These are phyloP conservation scores for Kluyveromyces nonfermentans DNA, from an alignment of 805 yeast species.

Conservation along the genomic window DNA sequence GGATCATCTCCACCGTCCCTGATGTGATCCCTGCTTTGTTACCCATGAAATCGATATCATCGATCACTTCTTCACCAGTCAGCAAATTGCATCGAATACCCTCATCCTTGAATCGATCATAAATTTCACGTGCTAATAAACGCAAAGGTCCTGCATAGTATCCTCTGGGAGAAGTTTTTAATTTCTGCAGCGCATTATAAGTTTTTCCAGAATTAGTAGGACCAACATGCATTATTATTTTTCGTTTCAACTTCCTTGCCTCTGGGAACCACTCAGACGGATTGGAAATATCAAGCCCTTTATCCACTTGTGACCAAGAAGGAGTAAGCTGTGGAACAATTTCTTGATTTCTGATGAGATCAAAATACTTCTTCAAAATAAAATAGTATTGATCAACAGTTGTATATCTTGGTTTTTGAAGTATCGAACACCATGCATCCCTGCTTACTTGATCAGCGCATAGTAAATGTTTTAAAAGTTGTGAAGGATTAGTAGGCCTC, in stretches of 20 bases:
- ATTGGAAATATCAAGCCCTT: conserved; percentile 37
- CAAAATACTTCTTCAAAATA: conserved; percentile 12
- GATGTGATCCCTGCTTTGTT: conserved; percentile 66
- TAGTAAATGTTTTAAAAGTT: conserved; percentile 11
- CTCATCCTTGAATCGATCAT: conserved; percentile 62
- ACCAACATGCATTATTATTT: conserved; percentile 87
- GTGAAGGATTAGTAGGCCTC: conserved; percentile 11
- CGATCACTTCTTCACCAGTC: conserved; percentile 92
- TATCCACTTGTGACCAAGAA: conserved; percentile 7
- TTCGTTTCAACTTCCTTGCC: conserved; percentile 71
- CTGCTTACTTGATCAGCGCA: conserved; percentile 6
- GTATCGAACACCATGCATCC: conserved; percentile 7
- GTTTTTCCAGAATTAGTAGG: conserved; percentile 98
- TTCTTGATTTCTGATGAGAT: conserved; percentile 18
- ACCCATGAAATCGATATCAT: conserved; percentile 60
- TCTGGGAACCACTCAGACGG: conserved; percentile 80
- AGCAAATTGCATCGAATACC: conserved; percentile 69
- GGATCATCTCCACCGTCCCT: conserved; percentile 92
- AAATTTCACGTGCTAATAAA: conserved; percentile 82
- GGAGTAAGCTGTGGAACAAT: conserved; percentile 14
- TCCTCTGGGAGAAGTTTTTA: conserved; percentile 61
- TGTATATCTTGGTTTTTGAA: conserved; percentile 2
- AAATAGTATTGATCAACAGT: conserved; percentile 9
- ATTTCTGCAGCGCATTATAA: conserved; percentile 62
- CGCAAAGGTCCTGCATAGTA: conserved; percentile 93